These are phyloP conservation scores for Asterophora lycoperdoides DNA, from an alignment of 768 basidiomycete genomes.

Conservation along the genomic window DNA sequence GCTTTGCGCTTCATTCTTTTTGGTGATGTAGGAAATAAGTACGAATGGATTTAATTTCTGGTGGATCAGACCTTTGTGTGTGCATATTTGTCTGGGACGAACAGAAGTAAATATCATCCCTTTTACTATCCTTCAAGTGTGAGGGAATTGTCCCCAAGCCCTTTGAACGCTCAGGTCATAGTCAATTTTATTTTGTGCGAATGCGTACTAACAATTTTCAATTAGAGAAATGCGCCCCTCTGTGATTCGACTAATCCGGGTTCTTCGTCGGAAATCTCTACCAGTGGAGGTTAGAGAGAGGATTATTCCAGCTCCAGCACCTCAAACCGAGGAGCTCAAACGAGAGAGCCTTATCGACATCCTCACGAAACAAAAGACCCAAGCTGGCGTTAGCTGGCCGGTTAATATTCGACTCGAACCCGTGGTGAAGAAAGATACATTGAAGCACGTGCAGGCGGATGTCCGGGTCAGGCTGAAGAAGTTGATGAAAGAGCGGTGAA, in stretches of 20 bases:
- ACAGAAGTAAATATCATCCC: no score
- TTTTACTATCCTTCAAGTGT: no score
- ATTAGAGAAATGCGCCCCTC: slow-evolving; percentile 33
- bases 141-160: no score
- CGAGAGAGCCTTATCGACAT: slow-evolving; percentile 33
- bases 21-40: no score
- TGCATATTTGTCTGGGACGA: no score
- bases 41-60: no score
- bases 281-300: slow-evolving; percentile 22
- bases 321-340: slow-evolving; percentile 31
- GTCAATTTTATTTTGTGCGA: no score
- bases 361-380: slow-evolving; percentile 31
- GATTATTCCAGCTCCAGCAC: slow-evolving; percentile 30
- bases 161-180: no score
- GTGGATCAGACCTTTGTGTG: no score
- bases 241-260: slow-evolving; percentile 29
- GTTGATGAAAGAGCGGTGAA: slow-evolving; percentile 40
- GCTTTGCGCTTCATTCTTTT: slow-evolving; percentile 15
- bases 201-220: neutral
- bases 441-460: slow-evolving; percentile 34
- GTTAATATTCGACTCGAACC: slow-evolving; percentile 44
- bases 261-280: slow-evolving; percentile 33
- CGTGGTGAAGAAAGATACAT: slow-evolving; percentile 36
- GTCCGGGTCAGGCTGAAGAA: slow-evolving; percentile 35
- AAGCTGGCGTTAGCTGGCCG: slow-evolving; percentile 36